phyloP scores from a whole-genome alignment of 1,284 basidiomycete species.

The Rhodotorula sp. region DNA sequence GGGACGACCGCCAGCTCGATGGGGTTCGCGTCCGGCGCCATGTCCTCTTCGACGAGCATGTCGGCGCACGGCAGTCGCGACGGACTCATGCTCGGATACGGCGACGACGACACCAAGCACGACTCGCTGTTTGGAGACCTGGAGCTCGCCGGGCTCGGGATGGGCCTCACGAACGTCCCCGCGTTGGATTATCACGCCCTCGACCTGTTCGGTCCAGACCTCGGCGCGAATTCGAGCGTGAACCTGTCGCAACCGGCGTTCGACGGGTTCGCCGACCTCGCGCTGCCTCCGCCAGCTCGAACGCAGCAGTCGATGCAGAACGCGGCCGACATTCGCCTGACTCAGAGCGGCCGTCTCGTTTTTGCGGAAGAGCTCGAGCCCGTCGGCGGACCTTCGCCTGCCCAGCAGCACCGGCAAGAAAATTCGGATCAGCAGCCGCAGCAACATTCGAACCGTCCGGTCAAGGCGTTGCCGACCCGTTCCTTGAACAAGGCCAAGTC shows the following conservation, averaged over 20 bases:
- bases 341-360: conserved; percentile 1
- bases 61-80: conserved; percentile 13
- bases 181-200: conserved; percentile 12
- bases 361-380: conserved; percentile 11
- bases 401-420: background rate
- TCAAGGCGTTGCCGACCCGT: conserved; percentile 26
- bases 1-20: conserved; percentile 28
- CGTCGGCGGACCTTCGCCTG: conserved; percentile 18
- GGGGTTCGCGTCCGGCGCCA: background rate
- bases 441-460: conserved; percentile 12
- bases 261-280: background rate
- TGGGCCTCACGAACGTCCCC: conserved; percentile 34
- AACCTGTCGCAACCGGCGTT: background rate
- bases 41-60: conserved; percentile 2
- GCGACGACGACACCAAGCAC: background rate
- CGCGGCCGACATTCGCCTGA: background rate
- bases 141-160: conserved; percentile 28
- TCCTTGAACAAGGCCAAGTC: conserved; percentile 42
- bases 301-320: background rate
- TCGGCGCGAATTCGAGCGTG: background rate
- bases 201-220: background rate
- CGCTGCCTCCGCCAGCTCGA: background rate
- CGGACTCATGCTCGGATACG: background rate
- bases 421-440: background rate
- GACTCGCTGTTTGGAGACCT: background rate